phyloP scores from a whole-genome alignment of 768 basidiomycete species.

The Suillus americanus region DNA sequence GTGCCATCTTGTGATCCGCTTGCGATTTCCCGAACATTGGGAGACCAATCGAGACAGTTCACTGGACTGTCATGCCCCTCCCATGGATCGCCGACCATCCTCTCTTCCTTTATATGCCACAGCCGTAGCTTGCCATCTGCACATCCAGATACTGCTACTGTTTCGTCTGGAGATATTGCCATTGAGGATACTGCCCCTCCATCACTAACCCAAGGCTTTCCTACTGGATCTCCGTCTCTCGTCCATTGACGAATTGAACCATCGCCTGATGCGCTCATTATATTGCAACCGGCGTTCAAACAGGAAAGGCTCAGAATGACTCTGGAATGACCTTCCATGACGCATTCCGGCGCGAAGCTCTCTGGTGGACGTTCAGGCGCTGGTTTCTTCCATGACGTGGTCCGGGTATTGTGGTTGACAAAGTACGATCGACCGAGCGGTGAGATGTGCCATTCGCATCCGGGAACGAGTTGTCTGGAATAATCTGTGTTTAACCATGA shows the following conservation, averaged over 20 bases:
- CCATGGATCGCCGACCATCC: background rate
- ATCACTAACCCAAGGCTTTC: background rate
- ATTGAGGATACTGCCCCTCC: background rate
- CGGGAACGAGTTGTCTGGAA: no score
- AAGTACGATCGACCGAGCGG: no score
- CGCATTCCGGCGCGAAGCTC: background rate
- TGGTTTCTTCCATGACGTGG: background rate
- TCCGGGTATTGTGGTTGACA: background rate
- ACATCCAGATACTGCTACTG: background rate
- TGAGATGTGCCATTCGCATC: no score
- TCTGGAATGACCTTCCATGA: no score
- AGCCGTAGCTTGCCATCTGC: background rate
- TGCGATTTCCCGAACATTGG: conserved; percentile 12
- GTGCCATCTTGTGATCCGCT: conserved; percentile 10
- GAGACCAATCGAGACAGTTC: conserved; percentile 13
- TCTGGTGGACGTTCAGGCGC: background rate
- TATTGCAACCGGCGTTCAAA: no score
- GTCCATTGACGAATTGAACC: background rate
- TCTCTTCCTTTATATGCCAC: background rate
- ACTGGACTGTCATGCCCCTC: background rate
- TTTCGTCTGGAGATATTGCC: background rate
- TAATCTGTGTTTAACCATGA: no score
- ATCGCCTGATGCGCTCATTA: no score
- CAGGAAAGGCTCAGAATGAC: no score
- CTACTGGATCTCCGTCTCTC: background rate